phyloP scores from a whole-genome alignment of 495 filamentous ascomycete genomes.

The Penicillium paxilli region DNA sequence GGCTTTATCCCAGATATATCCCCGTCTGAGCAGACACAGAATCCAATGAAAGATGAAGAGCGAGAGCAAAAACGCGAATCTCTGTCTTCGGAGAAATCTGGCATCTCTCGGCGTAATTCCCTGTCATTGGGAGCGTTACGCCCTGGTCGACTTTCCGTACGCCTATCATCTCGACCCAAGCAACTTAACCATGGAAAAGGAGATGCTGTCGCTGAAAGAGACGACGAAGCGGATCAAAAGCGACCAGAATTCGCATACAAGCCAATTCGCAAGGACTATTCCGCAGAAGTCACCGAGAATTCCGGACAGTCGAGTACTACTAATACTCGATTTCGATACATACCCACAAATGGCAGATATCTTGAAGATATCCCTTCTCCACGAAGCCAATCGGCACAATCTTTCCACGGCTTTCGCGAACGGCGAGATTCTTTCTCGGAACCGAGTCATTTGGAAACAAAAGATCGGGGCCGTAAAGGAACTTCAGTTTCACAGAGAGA shows the following conservation, averaged over 20 bases:
- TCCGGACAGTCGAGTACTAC: conserved; percentile 1
- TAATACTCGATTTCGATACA: conserved; percentile 34
- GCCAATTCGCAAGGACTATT: conserved; percentile 36
- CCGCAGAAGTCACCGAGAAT: conserved; percentile 30
- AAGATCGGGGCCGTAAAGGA: conserved; percentile 7
- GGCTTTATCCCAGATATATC: conserved; percentile 26
- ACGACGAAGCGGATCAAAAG: conserved; percentile 6
- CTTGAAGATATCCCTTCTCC: conserved; percentile 14
- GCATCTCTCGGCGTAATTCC: conserved; percentile 22
- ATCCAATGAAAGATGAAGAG: conserved; percentile 1
- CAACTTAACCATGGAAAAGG: conserved; percentile 3
- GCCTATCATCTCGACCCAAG: conserved; percentile 29
- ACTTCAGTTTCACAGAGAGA: background rate
- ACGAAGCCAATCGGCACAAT: conserved; percentile 22
- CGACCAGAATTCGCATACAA: conserved; percentile 36
- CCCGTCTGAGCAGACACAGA: conserved; percentile 10
- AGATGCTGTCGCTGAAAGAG: conserved; percentile 9
- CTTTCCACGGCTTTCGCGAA: conserved; percentile 5
- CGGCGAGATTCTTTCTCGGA: conserved; percentile 15
- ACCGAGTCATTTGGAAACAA: background rate
- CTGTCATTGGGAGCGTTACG: conserved; percentile 26
- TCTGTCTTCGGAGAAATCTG: conserved; percentile 1
- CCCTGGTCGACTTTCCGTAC: conserved; percentile 35
- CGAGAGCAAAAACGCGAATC: conserved; percentile 10
- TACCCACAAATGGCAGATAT: conserved; percentile 31